A percentile compares a stretch with the other conserved stretches of the same genome.
Conservation (phyloP, 805 yeast species). For the Ogataea neopini region DNA sequence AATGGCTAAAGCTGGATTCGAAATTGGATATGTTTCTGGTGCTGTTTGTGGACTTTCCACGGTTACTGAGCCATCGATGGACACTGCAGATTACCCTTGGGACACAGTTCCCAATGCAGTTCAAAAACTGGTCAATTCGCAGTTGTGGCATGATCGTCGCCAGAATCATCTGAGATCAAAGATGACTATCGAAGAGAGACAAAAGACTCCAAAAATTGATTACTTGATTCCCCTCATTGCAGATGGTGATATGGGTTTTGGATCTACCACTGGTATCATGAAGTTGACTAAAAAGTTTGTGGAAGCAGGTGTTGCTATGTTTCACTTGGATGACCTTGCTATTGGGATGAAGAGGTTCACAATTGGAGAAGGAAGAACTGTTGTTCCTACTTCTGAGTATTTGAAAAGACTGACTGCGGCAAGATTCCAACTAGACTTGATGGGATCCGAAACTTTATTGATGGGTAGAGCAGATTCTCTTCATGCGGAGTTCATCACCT, state of each 20-base stretch:
- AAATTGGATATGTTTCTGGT: constrained; percentile 57
- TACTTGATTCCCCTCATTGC: constrained; percentile 64
- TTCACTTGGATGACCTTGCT: constrained; percentile 63
- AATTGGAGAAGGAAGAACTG: constrained; percentile 60
- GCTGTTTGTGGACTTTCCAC: constrained; percentile 62
- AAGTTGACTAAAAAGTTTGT: constrained; percentile 63
- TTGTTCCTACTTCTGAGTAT: constrained; percentile 62
- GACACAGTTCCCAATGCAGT: constrained; percentile 70
- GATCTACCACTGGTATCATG: constrained; percentile 62
- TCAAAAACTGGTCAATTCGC: constrained; percentile 59
- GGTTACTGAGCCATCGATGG: constrained; percentile 65
- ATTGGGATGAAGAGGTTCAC: constrained; percentile 70
- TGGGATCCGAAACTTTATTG: constrained; percentile 57
- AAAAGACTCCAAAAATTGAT: constrained; percentile 38
- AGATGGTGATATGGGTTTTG: constrained; percentile 69
- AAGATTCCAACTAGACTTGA: constrained; percentile 62
- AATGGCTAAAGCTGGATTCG: constrained; percentile 48
- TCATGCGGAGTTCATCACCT: constrained; percentile 51
- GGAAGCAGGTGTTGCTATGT: constrained; percentile 64
- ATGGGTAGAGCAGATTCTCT: constrained; percentile 66
- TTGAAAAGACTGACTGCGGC: constrained; percentile 57
- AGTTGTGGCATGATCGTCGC: constrained; percentile 54
- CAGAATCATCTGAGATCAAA: constrained; percentile 19
- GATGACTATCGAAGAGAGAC: constrained; percentile 22
- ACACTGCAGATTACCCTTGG: constrained; percentile 69